Evolutionary conservation across 345 rosid species (phyloP).

Genomic region (Eucalyptus curtisii): DNA sequence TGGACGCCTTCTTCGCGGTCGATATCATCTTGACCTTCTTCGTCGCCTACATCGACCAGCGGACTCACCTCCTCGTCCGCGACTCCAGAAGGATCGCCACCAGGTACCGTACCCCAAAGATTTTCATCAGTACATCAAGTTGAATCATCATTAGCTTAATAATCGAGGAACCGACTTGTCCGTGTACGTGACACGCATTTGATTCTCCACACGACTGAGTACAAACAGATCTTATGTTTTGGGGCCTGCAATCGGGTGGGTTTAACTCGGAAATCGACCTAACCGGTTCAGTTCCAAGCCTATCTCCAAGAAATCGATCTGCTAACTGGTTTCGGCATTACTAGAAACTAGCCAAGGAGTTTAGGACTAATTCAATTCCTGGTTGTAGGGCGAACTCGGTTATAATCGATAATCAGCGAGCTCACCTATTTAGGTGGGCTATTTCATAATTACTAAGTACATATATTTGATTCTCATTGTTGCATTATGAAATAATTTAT

Average conservation of each 20-base stretch:
- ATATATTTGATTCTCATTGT: background rate
- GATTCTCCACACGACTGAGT: background rate
- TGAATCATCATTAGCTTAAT: background rate
- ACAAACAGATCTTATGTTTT: background rate
- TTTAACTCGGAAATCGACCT: background rate
- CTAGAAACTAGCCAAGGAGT: background rate
- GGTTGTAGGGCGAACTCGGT: background rate
- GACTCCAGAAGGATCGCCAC: conserved; percentile 44
- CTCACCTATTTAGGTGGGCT: background rate
- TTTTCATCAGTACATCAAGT: background rate
- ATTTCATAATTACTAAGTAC: background rate
- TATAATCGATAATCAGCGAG: background rate
- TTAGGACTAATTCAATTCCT: background rate
- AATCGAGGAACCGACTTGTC: background rate
- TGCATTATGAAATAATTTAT: background rate
- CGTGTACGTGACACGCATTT: background rate
- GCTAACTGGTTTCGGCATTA: background rate
- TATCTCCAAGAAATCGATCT: background rate
- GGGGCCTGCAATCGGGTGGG: background rate
- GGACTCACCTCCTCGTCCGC: conserved; percentile 65
- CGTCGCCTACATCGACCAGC: conserved; percentile 54
- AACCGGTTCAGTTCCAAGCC: background rate
- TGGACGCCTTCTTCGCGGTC: conserved; percentile 65
- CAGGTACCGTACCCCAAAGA: conserved; percentile 17
- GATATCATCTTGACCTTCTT: conserved; percentile 78